These are phyloP conservation scores for Auricularia sp. DNA, from an alignment of 768 basidiomycete genomes.

Conservation along the genomic window DNA sequence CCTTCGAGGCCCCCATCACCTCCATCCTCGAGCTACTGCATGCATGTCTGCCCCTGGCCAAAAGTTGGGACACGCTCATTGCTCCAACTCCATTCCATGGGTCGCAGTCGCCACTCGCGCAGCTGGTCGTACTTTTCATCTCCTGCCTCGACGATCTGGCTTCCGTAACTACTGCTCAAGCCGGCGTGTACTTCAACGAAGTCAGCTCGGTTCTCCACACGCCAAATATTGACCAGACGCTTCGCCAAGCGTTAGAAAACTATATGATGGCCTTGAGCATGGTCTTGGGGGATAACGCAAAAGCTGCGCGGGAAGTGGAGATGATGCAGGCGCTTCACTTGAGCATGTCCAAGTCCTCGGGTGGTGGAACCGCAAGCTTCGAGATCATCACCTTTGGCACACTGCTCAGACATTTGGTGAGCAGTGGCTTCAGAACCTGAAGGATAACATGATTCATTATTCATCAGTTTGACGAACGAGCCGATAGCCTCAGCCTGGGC, in stretches of 20 bases:
- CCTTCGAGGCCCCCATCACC: conserved; percentile 38
- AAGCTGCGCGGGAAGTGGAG: conserved; percentile 59
- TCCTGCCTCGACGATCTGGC: conserved; percentile 52
- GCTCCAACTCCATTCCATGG: conserved; percentile 42
- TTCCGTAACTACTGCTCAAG: conserved; percentile 52
- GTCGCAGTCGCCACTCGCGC: conserved; percentile 48
- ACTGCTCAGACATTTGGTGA: conserved; percentile 51
- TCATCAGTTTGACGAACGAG: conserved; percentile 46
- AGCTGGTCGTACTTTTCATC: conserved; percentile 52
- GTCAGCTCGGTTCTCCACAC: conserved; percentile 45
- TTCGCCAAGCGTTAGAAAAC: conserved; percentile 49
- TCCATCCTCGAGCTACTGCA: conserved; percentile 45
- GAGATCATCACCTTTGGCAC: conserved; percentile 59
- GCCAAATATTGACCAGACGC: conserved; percentile 39
- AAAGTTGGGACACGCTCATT: conserved; percentile 41
- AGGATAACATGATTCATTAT: background rate
- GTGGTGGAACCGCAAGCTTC: conserved; percentile 49
- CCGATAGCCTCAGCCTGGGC: conserved; percentile 54
- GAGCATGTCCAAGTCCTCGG: conserved; percentile 46
- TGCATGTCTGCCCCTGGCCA: conserved; percentile 50
- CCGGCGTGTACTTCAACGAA: conserved; percentile 37
- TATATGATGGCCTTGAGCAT: conserved; percentile 51
- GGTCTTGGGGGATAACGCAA: conserved; percentile 58
- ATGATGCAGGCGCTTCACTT: conserved; percentile 57
- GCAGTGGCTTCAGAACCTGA: conserved; percentile 12